Percentiles rank a stretch among this genome's conserved stretches.
Evolutionary conservation across 2,329 filamentous ascomycete species (phyloP).

Genomic region (Scytalidium lignicola): DNA sequence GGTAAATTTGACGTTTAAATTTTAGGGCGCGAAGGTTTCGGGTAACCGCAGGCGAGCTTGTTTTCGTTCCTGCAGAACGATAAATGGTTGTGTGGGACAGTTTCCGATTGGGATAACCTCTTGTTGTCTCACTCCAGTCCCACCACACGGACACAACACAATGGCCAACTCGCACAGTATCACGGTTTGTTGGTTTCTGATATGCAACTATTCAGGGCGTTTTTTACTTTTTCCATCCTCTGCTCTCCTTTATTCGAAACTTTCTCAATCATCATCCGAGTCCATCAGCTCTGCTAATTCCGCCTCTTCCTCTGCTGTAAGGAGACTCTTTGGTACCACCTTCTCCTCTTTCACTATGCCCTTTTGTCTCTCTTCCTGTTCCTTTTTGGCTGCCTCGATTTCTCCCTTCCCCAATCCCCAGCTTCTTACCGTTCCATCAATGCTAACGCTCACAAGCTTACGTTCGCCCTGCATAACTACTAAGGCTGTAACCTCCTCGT

Average conservation of each 20-base stretch:
- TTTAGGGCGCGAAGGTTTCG: neutral
- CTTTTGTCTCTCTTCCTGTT: constrained; percentile 40
- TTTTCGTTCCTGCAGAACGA: neutral
- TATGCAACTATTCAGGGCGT: too few species aligned
- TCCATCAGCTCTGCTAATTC: constrained; percentile 91
- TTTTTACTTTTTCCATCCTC: neutral
- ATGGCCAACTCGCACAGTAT: too few species aligned
- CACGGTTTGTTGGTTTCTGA: too few species aligned
- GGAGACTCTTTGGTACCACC: constrained; percentile 40
- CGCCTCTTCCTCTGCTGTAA: constrained; percentile 88
- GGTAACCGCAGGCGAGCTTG: neutral
- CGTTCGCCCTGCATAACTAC: constrained; percentile 51
- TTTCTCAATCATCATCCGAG: constrained; percentile 50
- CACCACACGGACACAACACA: too few species aligned
- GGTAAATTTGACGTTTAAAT: neutral
- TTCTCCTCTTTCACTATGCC: constrained; percentile 36
- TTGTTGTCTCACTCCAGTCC: too few species aligned
- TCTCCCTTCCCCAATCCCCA: constrained; percentile 69
- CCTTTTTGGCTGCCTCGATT: constrained; percentile 50
- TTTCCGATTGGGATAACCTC: too few species aligned
- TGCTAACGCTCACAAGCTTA: constrained; percentile 72
- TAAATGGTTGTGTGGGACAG: too few species aligned
- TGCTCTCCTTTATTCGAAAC: neutral
- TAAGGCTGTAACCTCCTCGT: constrained; percentile 84
- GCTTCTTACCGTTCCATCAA: constrained; percentile 80